Conservation (phyloP, 2,329 filamentous ascomycete genomes). For the Setomelanomma holmii region DNA sequence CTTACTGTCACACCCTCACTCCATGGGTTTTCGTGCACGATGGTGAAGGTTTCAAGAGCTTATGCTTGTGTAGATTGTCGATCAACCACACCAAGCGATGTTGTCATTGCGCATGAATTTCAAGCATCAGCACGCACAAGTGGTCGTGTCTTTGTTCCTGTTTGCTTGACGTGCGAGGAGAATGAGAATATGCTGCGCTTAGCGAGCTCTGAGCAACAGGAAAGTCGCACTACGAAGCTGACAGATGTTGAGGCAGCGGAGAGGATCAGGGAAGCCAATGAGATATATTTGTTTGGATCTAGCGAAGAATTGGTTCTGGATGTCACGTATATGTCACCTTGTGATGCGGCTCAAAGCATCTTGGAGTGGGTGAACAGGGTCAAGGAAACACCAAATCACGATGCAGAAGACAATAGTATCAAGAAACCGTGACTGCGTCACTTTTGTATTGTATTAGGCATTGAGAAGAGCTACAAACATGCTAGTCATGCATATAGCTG, state of each 20-base stretch:
- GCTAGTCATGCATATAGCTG: slow-evolving; percentile 18
- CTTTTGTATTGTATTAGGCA: slow-evolving; percentile 24
- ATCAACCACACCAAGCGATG: background rate
- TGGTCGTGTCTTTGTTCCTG: background rate
- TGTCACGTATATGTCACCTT: background rate
- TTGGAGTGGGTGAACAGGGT: background rate
- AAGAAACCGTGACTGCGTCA: slow-evolving; percentile 12
- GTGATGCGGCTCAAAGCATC: background rate
- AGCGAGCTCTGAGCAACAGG: background rate
- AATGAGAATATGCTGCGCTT: background rate
- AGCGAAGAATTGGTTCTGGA: background rate
- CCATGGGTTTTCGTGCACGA: too few relatives aligned
- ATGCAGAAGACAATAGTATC: background rate
- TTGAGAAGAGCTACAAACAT: slow-evolving; percentile 23
- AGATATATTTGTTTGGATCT: background rate
- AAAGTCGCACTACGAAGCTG: background rate
- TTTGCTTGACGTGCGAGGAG: background rate
- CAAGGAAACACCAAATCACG: background rate
- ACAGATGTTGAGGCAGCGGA: background rate
- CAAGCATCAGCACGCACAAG: background rate
- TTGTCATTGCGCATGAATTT: background rate
- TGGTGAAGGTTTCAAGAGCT: too few relatives aligned
- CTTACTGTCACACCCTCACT: too few relatives aligned
- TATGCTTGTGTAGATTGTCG: background rate
- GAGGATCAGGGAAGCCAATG: background rate